These are phyloP conservation scores for Mortierella sp. DNA, from an alignment of 371 early-diverging fungal genomes.

Conservation along the genomic window DNA sequence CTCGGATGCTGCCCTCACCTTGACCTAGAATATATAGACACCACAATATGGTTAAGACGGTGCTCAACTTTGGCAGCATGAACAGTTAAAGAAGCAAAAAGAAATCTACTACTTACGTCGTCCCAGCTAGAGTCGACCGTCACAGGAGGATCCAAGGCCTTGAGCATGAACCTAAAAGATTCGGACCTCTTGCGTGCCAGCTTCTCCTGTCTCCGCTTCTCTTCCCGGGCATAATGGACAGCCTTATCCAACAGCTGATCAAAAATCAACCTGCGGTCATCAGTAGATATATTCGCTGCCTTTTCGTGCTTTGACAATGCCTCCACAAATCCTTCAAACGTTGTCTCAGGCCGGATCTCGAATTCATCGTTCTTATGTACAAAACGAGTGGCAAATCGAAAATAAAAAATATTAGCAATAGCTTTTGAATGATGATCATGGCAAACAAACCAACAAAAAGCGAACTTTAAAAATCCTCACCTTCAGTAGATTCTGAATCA, in stretches of 20 bases:
- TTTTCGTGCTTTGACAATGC: conserved; percentile 53
- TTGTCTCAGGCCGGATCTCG: conserved; percentile 63
- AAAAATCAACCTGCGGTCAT: conserved; percentile 59
- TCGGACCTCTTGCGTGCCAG: conserved; percentile 78
- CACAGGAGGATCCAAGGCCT: conserved; percentile 72
- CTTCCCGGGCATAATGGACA: conserved; percentile 73
- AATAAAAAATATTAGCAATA: too few relatives aligned
- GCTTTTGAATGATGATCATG: not conserved
- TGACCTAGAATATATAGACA: conserved; percentile 15
- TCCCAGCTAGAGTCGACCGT: conserved; percentile 75
- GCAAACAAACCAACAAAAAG: not conserved
- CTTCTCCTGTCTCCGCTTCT: conserved; percentile 77
- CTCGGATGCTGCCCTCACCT: conserved; percentile 57
- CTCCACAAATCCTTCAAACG: conserved; percentile 61
- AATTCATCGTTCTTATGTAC: conserved; percentile 64
- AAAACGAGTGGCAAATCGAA: not conserved
- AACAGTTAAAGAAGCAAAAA: not conserved
- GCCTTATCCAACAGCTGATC: conserved; percentile 75
- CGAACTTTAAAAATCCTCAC: too few relatives aligned
- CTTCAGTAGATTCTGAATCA: conserved; percentile 69
- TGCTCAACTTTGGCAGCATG: too few relatives aligned
- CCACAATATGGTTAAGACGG: too few relatives aligned
- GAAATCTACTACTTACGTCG: conserved; percentile 48
- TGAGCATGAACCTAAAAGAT: conserved; percentile 77
- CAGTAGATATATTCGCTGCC: conserved; percentile 31